Conservation (phyloP, 805 yeast species). For the Cyberlindnera nakhonratchasimensis region DNA sequence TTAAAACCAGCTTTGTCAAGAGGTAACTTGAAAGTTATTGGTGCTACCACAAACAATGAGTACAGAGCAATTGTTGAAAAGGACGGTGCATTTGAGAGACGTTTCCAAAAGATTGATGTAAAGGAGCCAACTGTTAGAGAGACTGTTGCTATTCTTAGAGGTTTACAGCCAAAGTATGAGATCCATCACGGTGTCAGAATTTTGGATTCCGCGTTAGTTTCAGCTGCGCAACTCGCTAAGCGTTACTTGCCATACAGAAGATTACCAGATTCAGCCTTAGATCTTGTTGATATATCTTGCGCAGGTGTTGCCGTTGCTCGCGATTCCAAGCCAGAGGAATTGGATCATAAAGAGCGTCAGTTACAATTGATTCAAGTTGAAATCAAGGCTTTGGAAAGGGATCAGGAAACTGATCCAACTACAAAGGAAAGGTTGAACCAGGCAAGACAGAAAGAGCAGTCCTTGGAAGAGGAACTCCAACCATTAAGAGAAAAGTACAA, state of each 20-base stretch:
- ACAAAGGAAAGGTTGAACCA: slow-evolving; percentile 82
- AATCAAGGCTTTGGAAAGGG: slow-evolving; percentile 95
- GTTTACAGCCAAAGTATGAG: slow-evolving; percentile 91
- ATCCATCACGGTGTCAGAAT: slow-evolving; percentile 97
- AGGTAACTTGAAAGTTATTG: slow-evolving; percentile 94
- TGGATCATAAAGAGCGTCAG: slow-evolving; percentile 91
- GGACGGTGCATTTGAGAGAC: slow-evolving; percentile 98
- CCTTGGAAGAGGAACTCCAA: slow-evolving; percentile 75
- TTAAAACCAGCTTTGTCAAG: slow-evolving; percentile 97
- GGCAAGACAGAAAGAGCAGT: slow-evolving; percentile 78
- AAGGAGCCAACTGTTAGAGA: slow-evolving; percentile 90
- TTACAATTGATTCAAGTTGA: slow-evolving; percentile 90
- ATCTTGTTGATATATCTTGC: slow-evolving; percentile 91
- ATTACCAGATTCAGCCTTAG: slow-evolving; percentile 96
- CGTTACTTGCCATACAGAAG: slow-evolving; percentile 93
- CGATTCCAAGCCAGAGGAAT: slow-evolving; percentile 96
- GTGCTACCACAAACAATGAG: slow-evolving; percentile 96
- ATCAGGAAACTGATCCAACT: slow-evolving; percentile 74
- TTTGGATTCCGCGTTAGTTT: slow-evolving; percentile 87
- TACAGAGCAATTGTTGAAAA: slow-evolving; percentile 90
- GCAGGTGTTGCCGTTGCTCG: slow-evolving; percentile 98
- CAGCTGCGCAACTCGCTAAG: slow-evolving; percentile 93
- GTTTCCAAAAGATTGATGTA: slow-evolving; percentile 96
- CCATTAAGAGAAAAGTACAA: slow-evolving; percentile 84
- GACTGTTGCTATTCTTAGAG: slow-evolving; percentile 94